These are phyloP conservation scores for Epithele typhae DNA, from an alignment of 768 basidiomycete genomes.

Conservation along the genomic window DNA sequence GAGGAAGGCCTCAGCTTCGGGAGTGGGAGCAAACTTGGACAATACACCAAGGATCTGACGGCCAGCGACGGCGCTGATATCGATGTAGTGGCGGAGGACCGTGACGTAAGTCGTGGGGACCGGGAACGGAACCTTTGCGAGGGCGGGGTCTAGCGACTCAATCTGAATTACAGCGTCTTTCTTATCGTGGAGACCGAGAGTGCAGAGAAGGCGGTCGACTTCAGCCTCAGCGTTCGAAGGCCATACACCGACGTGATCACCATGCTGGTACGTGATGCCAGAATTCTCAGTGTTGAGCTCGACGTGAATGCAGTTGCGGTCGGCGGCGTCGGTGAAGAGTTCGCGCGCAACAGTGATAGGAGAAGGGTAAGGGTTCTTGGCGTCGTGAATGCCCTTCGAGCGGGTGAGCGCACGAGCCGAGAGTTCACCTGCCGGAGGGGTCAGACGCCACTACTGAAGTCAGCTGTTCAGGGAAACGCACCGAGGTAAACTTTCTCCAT, in stretches of 20 bases:
- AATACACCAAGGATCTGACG: constrained; percentile 88
- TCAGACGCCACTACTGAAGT: constrained; percentile 6
- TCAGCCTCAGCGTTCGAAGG: constrained; percentile 91
- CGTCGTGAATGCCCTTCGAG: constrained; percentile 95
- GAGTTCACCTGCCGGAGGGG: constrained; percentile 65
- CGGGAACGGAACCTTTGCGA: constrained; percentile 98
- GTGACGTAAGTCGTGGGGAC: constrained; percentile 92
- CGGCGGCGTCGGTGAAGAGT: constrained; percentile 68
- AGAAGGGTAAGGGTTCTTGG: constrained; percentile 94
- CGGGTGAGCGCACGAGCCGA: constrained; percentile 91
- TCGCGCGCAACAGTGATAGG: constrained; percentile 76
- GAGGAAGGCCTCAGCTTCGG: constrained; percentile 69
- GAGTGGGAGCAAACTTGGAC: constrained; percentile 83
- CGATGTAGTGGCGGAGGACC: constrained; percentile 94
- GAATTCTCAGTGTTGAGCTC: constrained; percentile 94
- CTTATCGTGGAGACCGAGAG: constrained; percentile 80
- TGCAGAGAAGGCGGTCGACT: constrained; percentile 82
- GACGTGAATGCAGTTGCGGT: constrained; percentile 91
- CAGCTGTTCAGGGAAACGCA: constrained; percentile 29
- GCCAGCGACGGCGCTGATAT: constrained; percentile 91
- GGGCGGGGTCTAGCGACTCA: constrained; percentile 94
- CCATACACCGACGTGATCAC: constrained; percentile 98
- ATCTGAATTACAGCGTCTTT: constrained; percentile 83
- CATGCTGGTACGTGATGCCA: constrained; percentile 97
- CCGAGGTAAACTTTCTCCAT: constrained; percentile 92